phyloP scores from a whole-genome alignment of 2,329 filamentous ascomycete genomes.

The Cadophora sp. region DNA sequence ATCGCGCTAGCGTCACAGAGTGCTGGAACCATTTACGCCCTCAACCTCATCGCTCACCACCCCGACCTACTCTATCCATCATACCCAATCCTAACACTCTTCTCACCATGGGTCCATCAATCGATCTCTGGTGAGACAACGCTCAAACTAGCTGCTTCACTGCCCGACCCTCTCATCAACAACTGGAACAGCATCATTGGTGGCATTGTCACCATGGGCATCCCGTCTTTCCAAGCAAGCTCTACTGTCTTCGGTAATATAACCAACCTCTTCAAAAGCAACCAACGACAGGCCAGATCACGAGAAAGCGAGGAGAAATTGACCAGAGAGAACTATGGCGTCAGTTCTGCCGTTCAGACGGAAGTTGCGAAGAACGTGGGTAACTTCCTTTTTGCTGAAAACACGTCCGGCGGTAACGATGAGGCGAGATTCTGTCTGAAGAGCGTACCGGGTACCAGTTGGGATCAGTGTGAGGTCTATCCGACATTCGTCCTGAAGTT shows the following conservation, averaged over 20 bases:
- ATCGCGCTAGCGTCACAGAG: constrained; percentile 50
- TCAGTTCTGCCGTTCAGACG: constrained; percentile 24
- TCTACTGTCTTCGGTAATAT: constrained; percentile 24
- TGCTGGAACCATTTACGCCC: constrained; percentile 50
- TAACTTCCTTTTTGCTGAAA: constrained; percentile 38
- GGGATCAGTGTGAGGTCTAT: constrained; percentile 36
- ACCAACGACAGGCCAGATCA: background rate
- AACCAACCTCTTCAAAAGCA: constrained; percentile 20
- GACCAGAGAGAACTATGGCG: constrained; percentile 31
- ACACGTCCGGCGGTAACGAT: constrained; percentile 39
- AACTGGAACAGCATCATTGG: constrained; percentile 41
- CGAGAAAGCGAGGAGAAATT: constrained; percentile 22
- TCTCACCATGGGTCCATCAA: constrained; percentile 50
- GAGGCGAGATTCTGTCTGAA: constrained; percentile 42
- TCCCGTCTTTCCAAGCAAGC: constrained; percentile 38
- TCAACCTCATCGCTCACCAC: constrained; percentile 49
- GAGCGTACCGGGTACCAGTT: constrained; percentile 25
- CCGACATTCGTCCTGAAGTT: constrained; percentile 29
- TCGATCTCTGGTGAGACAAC: constrained; percentile 29
- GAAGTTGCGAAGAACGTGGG: constrained; percentile 28
- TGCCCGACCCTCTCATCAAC: constrained; percentile 42
- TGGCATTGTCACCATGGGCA: constrained; percentile 44
- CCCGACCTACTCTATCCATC: constrained; percentile 44
- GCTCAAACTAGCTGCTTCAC: constrained; percentile 26
- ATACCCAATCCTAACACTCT: constrained; percentile 42